Evolutionary conservation across 306 rosid genomes (phyloP).

Genomic region (Spatholobus suberectus): DNA sequence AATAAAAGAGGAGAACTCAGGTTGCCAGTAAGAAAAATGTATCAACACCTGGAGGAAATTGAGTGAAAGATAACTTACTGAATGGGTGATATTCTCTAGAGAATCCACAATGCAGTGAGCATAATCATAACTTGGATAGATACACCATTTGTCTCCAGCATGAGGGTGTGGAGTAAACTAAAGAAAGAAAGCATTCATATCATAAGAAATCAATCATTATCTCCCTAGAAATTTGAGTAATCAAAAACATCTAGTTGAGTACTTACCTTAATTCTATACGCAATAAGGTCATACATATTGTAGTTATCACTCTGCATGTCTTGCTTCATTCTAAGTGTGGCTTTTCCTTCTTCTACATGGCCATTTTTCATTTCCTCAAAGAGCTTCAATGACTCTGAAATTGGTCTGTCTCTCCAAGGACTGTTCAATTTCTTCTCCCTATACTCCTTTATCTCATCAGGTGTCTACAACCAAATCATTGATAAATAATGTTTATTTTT

Average conservation of each 20-base stretch:
- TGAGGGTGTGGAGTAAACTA: slow-evolving; percentile 98
- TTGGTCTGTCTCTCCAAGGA: slow-evolving; percentile 97
- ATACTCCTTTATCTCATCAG: slow-evolving; percentile 88
- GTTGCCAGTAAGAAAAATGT: slow-evolving; percentile 1
- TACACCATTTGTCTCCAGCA: slow-evolving; percentile 99
- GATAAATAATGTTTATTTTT: neutral
- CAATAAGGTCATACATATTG: slow-evolving; percentile 99
- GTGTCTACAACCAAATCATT: slow-evolving; percentile 65
- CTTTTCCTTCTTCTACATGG: slow-evolving; percentile 88
- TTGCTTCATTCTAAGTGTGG: slow-evolving; percentile 98
- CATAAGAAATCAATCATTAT: slow-evolving; percentile 20
- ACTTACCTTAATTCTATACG: slow-evolving; percentile 90
- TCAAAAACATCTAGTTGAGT: slow-evolving; percentile 7
- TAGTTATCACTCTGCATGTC: slow-evolving; percentile 98
- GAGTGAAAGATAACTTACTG: slow-evolving; percentile 62
- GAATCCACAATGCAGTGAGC: slow-evolving; percentile 99
- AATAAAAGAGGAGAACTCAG: neutral
- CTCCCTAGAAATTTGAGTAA: slow-evolving; percentile 24
- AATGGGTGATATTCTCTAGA: slow-evolving; percentile 94
- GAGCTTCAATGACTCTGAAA: slow-evolving; percentile 78
- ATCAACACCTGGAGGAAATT: neutral
- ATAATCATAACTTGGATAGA: slow-evolving; percentile 97
- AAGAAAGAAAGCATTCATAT: slow-evolving; percentile 37
- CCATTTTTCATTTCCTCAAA: slow-evolving; percentile 94
- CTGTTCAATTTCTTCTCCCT: slow-evolving; percentile 95